Percentiles rank a stretch among this genome's conserved stretches.
phyloP scores from a whole-genome alignment of 192 early-diverging fungal genomes.

The Chytriomyces sp. region DNA sequence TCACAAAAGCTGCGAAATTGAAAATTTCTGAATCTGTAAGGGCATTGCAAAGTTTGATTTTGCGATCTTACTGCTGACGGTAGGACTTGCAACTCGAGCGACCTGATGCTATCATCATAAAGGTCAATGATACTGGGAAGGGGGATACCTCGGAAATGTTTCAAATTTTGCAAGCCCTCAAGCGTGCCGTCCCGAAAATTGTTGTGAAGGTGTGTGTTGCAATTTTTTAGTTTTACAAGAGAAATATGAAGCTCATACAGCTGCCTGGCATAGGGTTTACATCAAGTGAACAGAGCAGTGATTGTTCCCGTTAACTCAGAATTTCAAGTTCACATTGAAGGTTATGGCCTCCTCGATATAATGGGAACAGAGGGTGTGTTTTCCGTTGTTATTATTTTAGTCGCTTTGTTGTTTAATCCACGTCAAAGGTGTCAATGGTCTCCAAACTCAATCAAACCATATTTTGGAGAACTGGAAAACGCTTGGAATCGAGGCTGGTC shows the following conservation, averaged over 20 bases:
- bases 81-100: conserved; percentile 47
- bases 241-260: too few species aligned
- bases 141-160: conserved; percentile 63
- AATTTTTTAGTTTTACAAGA: too few species aligned
- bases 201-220: conserved; percentile 68
- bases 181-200: conserved; percentile 82
- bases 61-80: too few species aligned
- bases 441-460: conserved; percentile 81
- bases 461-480: conserved; percentile 88
- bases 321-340: conserved; percentile 78
- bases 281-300: conserved; percentile 81
- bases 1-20: conserved; percentile 79
- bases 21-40: conserved; percentile 76
- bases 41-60: too few species aligned
- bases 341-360: conserved; percentile 87
- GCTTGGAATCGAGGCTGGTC: conserved; percentile 96
- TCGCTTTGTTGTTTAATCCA: not conserved
- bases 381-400: not conserved
- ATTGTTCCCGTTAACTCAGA: conserved; percentile 66
- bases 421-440: conserved; percentile 66
- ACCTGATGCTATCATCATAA: conserved; percentile 42
- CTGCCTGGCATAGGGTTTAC: conserved; percentile 66
- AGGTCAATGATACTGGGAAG: conserved; percentile 34
- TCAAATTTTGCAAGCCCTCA: conserved; percentile 75
- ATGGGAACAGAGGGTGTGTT: conserved; percentile 91